Base-by-base conservation (phyloP, 345 rosid genomes). In the Boechera divaricarpa region DNA sequence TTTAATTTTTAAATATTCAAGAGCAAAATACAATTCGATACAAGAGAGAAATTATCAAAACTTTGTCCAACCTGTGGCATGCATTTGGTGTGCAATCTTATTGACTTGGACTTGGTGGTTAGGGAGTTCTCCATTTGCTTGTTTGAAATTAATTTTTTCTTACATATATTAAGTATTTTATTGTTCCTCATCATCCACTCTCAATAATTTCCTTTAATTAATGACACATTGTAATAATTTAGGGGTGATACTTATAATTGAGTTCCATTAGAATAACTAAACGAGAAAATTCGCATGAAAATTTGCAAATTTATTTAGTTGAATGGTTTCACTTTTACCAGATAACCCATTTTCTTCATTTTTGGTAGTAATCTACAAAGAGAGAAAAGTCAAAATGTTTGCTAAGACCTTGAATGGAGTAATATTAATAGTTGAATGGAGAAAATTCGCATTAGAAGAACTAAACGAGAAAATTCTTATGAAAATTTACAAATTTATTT, bases 1-100 rank as follows among this genome's bases (percentile, higher is more conserved):
- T 52, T 32, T 69, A 10, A 33, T 0, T 51, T 51, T 67, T 15
- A 28, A 32, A 60, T n/a, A 66, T 15, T 42, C 41, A 67, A 59
- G 32, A 58, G 24, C 15, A 7, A 63, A 42, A 51, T 10, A 48
- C 0, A 32, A 74, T 67, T 33, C 1, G 9, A 11, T 26, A 26
- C 15, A 70, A 70, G 75, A 53, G 72, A 65, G 65, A 70, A 69
- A 64, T 56, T 18, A 45, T 77, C 54, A 63, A 64, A 64, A 63
- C 59, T 45, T 77, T 70, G 45, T 47, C 80, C 67, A 77, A 77
- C 72, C 70, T 65, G 51, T 78, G 62, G 10, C 74, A 74, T 79
- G 82, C 70, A 79, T 68, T 62, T 79, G 79, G 79, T 79, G 54
- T 53, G 82, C 28, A 45, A 59, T 68, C 71, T 62, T 61, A 67